Evolutionary conservation across 129 eudicot genomes (phyloP).

Genomic region (Centrapalus pauciflorus): DNA sequence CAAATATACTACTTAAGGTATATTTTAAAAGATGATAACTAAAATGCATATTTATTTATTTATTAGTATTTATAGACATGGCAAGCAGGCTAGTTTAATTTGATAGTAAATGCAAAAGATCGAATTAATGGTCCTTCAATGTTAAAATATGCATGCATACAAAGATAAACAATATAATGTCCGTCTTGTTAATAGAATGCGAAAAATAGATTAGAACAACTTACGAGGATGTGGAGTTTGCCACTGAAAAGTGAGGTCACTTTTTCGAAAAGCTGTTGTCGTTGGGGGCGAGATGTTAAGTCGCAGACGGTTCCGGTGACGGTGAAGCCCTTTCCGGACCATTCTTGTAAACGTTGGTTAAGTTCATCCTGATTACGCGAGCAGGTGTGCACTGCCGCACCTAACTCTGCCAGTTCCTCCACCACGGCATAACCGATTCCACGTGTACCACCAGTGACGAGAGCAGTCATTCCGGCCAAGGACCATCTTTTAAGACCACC

Average conservation of each 20-base stretch:
- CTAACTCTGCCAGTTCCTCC: constrained; percentile 62
- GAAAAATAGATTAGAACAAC: constrained; percentile 50
- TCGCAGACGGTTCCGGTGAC: constrained; percentile 61
- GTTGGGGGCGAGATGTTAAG: constrained; percentile 36
- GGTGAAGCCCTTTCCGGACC: constrained; percentile 44
- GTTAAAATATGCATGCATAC: no score
- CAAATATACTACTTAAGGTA: no score
- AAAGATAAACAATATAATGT: no score
- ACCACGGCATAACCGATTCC: constrained; percentile 72
- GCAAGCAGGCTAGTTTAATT: no score
- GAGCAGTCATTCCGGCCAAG: constrained; percentile 58
- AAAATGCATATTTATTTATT: no score
- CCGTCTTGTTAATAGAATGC: no score
- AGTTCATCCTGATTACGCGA: constrained; percentile 55
- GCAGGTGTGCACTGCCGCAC: constrained; percentile 58
- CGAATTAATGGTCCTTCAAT: no score
- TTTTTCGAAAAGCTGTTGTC: constrained; percentile 43
- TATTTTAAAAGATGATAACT: no score
- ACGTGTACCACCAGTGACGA: constrained; percentile 79
- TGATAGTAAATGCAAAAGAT: no score
- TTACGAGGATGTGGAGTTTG: constrained; percentile 69
- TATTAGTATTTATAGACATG: no score
- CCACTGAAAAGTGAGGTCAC: constrained; percentile 49
- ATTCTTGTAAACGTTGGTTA: constrained; percentile 42
- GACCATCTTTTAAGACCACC: constrained; percentile 77